Evolutionary conservation across 805 yeast species (phyloP), one percentile per base, ranked within the genome.

Genomic region (Wickerhamomyces subpelliculosus): DNA sequence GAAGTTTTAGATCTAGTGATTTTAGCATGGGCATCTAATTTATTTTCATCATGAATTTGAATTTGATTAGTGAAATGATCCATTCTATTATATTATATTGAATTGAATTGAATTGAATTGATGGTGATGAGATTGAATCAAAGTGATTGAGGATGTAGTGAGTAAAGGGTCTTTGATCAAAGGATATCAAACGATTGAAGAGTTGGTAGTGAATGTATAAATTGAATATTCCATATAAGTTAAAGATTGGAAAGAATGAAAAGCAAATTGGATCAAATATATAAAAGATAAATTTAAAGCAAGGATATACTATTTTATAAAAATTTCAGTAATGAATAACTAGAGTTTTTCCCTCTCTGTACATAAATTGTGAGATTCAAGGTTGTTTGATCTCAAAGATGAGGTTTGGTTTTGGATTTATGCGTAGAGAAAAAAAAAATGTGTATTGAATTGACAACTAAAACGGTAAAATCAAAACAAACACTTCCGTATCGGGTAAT

Each of bases 41-140:
- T 46, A 36, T 51, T 52, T 41, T 50, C 55, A 33, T 52, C 54
- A 18, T 46, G 49, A 26, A 41, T 35, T 22, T 27, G 34, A 5
- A 34, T 35, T 20, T 42, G 49, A 19, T 32, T 34, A n/a, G 35
- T 32, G 20, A 37, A 31, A 13, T 40, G 44, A 13, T 45, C 46
- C 42, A 44, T 44, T 18, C 14, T 18, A 2, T 13, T 22, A 16
- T 13, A 2, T 14, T 8, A 22, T 21, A 26, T 13, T 21, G n/a
- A 5, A 14, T 36, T n/a, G 33, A 16, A 13, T n/a, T 16, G 24
- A 22, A 5, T n/a, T n/a, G 16, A 22, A 12, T n/a, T 5, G 21
- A 31, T 4, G 19, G 4, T 22, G 8, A 8, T 14, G 16, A 25
- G 24, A 12, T 20, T 20, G 27, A 32, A 21, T 21, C 9, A 9